phyloP scores from a whole-genome alignment of 805 yeast species.

The Kodamaea neixiangensis region DNA sequence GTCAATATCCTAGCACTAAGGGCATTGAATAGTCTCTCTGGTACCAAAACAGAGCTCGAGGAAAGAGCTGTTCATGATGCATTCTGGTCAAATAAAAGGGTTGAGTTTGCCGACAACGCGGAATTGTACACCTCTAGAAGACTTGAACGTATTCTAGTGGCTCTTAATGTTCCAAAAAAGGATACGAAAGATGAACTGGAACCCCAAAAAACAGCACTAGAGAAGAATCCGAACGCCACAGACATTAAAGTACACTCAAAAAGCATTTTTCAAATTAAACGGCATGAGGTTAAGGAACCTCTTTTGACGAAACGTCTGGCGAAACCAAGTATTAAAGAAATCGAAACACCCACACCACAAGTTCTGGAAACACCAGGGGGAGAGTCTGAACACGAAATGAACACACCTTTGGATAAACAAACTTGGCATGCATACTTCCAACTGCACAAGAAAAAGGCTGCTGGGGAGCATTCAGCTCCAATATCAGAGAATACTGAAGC shows the following conservation, averaged over 20 bases:
- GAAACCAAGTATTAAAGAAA: too few species aligned
- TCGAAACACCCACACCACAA: neutral
- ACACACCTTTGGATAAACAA: neutral
- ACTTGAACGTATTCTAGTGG: neutral
- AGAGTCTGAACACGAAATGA: neutral
- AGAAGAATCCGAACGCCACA: neutral
- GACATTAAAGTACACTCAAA: neutral
- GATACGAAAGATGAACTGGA: neutral
- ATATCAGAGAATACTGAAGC: neutral
- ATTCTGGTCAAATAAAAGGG: slow-evolving; percentile 14
- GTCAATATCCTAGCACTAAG: slow-evolving; percentile 9
- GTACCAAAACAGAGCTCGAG: slow-evolving; percentile 9
- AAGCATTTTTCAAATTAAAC: neutral
- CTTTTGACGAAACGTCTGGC: too few species aligned
- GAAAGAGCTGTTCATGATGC: slow-evolving; percentile 13
- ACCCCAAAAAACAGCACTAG: neutral
- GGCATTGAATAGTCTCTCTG: slow-evolving; percentile 9
- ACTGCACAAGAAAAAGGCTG: neutral
- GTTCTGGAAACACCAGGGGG: neutral
- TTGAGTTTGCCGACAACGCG: neutral
- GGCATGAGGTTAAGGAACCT: neutral
- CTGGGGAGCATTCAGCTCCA: neutral
- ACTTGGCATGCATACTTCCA: slow-evolving; percentile 3
- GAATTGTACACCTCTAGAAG: neutral
- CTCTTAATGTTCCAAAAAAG: neutral